Conservation (phyloP, 257 asterid genomes). For the Vinca minor region DNA sequence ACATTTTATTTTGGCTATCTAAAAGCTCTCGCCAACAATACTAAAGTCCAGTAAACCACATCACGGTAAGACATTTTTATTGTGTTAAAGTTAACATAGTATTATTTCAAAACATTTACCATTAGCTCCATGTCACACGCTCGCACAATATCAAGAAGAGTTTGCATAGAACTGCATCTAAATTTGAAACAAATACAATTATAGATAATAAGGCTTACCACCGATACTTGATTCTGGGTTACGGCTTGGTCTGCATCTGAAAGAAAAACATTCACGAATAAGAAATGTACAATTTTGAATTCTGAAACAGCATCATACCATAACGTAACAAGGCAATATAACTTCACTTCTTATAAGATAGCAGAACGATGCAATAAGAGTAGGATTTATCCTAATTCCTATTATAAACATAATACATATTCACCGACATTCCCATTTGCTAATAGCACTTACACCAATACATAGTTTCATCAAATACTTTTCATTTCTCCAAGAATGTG, state of each 20-base stretch:
- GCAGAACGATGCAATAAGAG: neutral
- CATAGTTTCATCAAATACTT: neutral
- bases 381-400: neutral
- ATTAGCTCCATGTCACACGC: neutral
- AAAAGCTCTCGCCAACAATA: neutral
- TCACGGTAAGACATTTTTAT: neutral
- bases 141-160: neutral
- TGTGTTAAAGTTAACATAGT: neutral
- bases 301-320: conserved; percentile 1
- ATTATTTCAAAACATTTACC: neutral
- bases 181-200: neutral
- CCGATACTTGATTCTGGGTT: conserved; percentile 29
- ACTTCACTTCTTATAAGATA: neutral
- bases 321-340: neutral
- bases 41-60: neutral
- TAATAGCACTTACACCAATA: neutral
- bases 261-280: conserved; percentile 9
- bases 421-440: neutral
- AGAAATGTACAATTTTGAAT: conserved; percentile 9
- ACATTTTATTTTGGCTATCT: too few species aligned
- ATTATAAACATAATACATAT: neutral
- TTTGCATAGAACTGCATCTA: neutral
- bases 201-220: conserved; percentile 34
- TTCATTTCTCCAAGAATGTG: neutral
- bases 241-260: conserved; percentile 45